These are phyloP conservation scores for Solanum aculeatissimum DNA, from an alignment of 305 asterid species.

Conservation along the genomic window DNA sequence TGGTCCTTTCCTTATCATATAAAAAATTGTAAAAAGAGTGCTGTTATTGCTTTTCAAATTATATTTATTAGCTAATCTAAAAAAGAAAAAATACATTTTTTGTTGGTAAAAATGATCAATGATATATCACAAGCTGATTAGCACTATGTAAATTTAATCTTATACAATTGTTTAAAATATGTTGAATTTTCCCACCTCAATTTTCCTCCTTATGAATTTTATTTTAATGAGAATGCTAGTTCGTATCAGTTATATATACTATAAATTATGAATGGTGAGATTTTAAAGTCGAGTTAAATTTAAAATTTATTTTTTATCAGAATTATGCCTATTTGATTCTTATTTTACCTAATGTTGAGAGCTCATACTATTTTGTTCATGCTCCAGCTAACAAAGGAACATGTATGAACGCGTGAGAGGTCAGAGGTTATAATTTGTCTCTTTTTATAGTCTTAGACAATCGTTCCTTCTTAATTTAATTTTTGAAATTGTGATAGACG, in stretches of 20 bases:
- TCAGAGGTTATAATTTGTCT: neutral
- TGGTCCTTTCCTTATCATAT: slow-evolving; percentile 18
- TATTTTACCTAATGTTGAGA: too few species aligned
- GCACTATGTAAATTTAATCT: neutral
- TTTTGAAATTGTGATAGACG: rapidly evolving
- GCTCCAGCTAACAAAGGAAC: too few species aligned
- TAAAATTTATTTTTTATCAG: neutral
- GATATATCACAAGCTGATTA: neutral
- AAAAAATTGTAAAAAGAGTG: slow-evolving; percentile 4
- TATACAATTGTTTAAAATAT: neutral
- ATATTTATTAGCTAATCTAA: neutral
- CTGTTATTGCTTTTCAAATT: slow-evolving; percentile 11
- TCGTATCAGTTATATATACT: too few species aligned
- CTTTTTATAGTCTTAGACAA: neutral
- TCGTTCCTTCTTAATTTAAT: neutral
- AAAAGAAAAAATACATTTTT: neutral
- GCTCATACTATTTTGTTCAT: neutral
- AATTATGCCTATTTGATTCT: neutral
- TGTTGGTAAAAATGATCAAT: neutral
- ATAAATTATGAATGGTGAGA: too few species aligned
- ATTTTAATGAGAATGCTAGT: too few species aligned
- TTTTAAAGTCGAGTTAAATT: neutral
- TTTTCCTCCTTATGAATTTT: too few species aligned
- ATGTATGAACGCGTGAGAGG: neutral
- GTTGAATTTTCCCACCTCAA: neutral